Conservation (phyloP, 495 filamentous ascomycete genomes). For the Penicillium tannophilum region DNA sequence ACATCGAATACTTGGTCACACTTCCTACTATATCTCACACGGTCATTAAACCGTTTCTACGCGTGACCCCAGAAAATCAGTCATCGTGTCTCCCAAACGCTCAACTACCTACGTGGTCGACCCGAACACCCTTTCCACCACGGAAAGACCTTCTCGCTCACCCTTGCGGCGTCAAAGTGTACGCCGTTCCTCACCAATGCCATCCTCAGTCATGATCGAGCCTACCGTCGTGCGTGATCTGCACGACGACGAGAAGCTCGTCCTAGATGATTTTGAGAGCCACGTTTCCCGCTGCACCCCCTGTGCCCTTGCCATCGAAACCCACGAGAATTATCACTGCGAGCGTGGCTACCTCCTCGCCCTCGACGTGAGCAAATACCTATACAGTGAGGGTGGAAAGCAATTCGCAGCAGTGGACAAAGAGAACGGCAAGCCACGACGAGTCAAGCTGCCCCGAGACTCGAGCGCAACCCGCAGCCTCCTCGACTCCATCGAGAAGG, state of each 20-base stretch:
- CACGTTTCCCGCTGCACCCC: constrained; percentile 37
- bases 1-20: constrained; percentile 1
- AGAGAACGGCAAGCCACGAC: constrained; percentile 42
- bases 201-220: constrained; percentile 27
- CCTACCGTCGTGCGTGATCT: constrained; percentile 45
- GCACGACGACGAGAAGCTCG: constrained; percentile 41
- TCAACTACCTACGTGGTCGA: constrained; percentile 30
- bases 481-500: constrained; percentile 51
- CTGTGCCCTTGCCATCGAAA: constrained; percentile 44
- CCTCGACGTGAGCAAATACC: constrained; percentile 48
- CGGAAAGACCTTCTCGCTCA: constrained; percentile 26
- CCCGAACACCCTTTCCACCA: constrained; percentile 22
- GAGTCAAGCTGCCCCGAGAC: constrained; percentile 52
- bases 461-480: constrained; percentile 42
- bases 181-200: constrained; percentile 39
- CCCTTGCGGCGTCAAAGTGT: constrained; percentile 22
- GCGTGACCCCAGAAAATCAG: constrained; percentile 28
- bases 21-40: constrained; percentile 3
- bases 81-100: constrained; percentile 41
- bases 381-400: constrained; percentile 51
- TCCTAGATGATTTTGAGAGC: constrained; percentile 23
- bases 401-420: constrained; percentile 51
- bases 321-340: constrained; percentile 45
- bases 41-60: constrained; percentile 12
- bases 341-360: constrained; percentile 51